These are phyloP conservation scores for Vigna trinervia DNA, from an alignment of 306 rosid species.

Conservation along the genomic window DNA sequence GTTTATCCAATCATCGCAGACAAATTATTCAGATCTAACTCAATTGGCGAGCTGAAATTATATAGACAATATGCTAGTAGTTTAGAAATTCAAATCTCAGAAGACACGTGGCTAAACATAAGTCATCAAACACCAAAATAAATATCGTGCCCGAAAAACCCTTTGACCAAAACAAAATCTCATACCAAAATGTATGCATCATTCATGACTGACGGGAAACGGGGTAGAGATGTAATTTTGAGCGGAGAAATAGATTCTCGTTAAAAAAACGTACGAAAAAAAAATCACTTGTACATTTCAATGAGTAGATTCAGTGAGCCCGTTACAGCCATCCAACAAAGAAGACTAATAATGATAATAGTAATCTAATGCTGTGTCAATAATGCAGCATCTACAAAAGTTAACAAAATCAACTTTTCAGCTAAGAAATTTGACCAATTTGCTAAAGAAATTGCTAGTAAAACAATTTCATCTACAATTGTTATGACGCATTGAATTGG, in stretches of 20 bases:
- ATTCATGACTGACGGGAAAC: neutral
- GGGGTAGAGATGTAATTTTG: neutral
- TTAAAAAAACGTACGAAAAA: neutral
- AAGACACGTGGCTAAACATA: neutral
- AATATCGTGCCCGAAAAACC: neutral
- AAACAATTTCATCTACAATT: neutral
- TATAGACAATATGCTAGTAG: neutral
- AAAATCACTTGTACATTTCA: neutral
- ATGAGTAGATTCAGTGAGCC: conserved; percentile 20
- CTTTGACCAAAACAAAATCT: neutral
- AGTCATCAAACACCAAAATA: neutral
- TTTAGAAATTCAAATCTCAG: conserved; percentile 7
- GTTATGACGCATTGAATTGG: neutral
- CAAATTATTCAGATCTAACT: neutral
- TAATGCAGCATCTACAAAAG: neutral
- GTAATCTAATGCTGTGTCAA: neutral
- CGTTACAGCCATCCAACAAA: conserved; percentile 2
- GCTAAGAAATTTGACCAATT: neutral
- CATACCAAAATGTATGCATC: neutral
- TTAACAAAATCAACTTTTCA: conserved; percentile 1
- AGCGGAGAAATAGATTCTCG: neutral
- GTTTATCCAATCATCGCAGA: conserved; percentile 2
- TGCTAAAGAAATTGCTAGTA: neutral
- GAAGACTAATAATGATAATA: neutral
- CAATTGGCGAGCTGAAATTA: neutral